Base-by-base conservation (phyloP, 225 moss, liverwort and hornwort genomes). In the Pseudoscleropodium purum region DNA sequence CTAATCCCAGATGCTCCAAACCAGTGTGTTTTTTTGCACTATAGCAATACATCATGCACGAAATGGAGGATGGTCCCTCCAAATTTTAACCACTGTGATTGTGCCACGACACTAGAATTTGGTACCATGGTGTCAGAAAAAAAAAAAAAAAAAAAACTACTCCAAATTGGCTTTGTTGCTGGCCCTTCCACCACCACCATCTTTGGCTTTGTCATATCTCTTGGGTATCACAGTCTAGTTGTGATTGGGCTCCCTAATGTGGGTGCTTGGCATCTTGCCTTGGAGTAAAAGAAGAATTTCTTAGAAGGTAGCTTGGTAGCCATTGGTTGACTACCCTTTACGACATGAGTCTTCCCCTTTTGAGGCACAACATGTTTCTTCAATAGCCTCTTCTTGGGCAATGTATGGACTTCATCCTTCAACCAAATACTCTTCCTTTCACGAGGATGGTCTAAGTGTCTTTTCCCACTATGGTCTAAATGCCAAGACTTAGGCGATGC, bases 381-480 rank as follows among this genome's bases (percentile, higher is more conserved):
- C 2, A 33, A 1, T 33, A 7, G 45, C 20, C 19, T 33, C 10
- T 20, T 49, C 2, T 20, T 13, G 4, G 33, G 4, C 20, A 51
- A 33, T 31, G 12, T 2, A 20, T 49, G 20, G 4, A 20, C 11
- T 7, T 49, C 19, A 19, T 49, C 4, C 31, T 21, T 76, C 34
- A 34, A 56, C 6, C 15, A 34, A 36, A 51, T 6, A 24, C 4
- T 47, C 21, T 51, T 51, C 7, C 23, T 51, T 51, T 33, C 21
- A 14, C 2, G 1, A 51, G 0, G 49, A 34, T 8, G 33, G 19
- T 18, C 0, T 12, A 0, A 8, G 51, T 33, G 21, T 31, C 9
- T 76, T 47, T 76, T 5, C 13, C 31, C 3, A 34, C 0, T 51
- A 2, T 34, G 14, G 13, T 34, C 3, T 33, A 31, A 31, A 49